phyloP scores from a whole-genome alignment of 2,329 filamentous ascomycete genomes.

The Calonectria honghensis region DNA sequence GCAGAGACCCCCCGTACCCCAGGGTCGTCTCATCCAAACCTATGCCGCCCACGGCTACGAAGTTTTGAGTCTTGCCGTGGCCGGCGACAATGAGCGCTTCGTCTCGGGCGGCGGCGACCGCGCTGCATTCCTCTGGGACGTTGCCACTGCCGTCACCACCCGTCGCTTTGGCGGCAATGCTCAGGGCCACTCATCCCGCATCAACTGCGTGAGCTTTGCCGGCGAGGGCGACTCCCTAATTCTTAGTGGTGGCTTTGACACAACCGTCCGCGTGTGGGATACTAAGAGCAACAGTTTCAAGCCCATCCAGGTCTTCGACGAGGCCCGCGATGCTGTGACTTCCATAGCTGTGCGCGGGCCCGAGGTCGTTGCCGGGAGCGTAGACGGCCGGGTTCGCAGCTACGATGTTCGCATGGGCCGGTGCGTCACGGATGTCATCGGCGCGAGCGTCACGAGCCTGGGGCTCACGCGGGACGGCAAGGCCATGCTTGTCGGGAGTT shows the following conservation, averaged over 20 bases:
- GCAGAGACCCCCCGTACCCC: constrained; percentile 59
- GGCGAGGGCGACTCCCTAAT: constrained; percentile 85
- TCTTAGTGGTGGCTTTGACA: constrained; percentile 84
- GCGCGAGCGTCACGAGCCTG: constrained; percentile 84
- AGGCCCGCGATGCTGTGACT: constrained; percentile 82
- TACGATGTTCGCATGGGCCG: constrained; percentile 90
- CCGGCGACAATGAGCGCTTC: constrained; percentile 87
- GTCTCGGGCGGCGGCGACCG: constrained; percentile 93
- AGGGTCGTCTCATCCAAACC: constrained; percentile 84
- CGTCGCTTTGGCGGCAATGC: constrained; percentile 80
- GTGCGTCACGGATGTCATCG: constrained; percentile 82
- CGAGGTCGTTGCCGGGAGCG: constrained; percentile 84
- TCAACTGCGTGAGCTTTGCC: constrained; percentile 88
- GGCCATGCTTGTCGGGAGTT: constrained; percentile 81
- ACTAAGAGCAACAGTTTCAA: constrained; percentile 71
- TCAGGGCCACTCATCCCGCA: constrained; percentile 80
- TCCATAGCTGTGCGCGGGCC: constrained; percentile 68
- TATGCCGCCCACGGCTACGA: constrained; percentile 95
- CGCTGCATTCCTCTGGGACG: constrained; percentile 95
- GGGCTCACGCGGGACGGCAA: constrained; percentile 82
- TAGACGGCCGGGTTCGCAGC: constrained; percentile 86
- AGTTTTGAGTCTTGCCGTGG: constrained; percentile 86
- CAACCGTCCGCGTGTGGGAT: constrained; percentile 86
- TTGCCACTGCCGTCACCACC: constrained; percentile 84
- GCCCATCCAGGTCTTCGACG: constrained; percentile 82